These are phyloP conservation scores for Papilionanthe hybrid DNA, from an alignment of 116 monocot genomes.

Conservation along the genomic window DNA sequence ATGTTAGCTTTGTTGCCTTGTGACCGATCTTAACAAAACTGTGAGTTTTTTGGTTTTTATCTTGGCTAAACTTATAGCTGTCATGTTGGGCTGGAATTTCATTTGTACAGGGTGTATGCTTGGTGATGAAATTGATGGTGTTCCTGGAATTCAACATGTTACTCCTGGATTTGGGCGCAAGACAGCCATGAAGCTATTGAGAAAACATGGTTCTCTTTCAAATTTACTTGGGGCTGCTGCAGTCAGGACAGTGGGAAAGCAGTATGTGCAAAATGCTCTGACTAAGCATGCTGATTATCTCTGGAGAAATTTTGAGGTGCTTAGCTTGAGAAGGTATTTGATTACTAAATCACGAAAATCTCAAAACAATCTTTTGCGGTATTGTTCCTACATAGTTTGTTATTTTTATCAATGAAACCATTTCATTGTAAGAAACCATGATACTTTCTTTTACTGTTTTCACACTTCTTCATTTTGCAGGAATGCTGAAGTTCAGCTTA, in stretches of 20 bases:
- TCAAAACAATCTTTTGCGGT: neutral
- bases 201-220: conserved; percentile 78
- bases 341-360: neutral
- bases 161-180: conserved; percentile 85
- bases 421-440: neutral
- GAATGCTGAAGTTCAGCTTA: conserved; percentile 57
- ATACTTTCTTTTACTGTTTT: neutral
- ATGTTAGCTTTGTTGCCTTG: too few relatives aligned
- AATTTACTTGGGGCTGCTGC: conserved; percentile 72
- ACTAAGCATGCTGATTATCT: conserved; percentile 80
- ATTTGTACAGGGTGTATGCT: conserved; percentile 62
- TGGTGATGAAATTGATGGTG: conserved; percentile 93
- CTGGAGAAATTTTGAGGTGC: conserved; percentile 73
- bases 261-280: conserved; percentile 90
- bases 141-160: conserved; percentile 88
- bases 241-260: conserved; percentile 73
- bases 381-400: neutral
- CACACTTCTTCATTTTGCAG: conserved; percentile 20
- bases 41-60: too few relatives aligned
- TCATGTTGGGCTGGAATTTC: too few relatives aligned
- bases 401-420: neutral
- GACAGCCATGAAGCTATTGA: conserved; percentile 86
- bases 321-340: conserved; percentile 74
- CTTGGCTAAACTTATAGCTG: too few relatives aligned
- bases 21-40: too few relatives aligned